Conservation (phyloP, 768 basidiomycete species). For the Daedaleopsis nitida region DNA sequence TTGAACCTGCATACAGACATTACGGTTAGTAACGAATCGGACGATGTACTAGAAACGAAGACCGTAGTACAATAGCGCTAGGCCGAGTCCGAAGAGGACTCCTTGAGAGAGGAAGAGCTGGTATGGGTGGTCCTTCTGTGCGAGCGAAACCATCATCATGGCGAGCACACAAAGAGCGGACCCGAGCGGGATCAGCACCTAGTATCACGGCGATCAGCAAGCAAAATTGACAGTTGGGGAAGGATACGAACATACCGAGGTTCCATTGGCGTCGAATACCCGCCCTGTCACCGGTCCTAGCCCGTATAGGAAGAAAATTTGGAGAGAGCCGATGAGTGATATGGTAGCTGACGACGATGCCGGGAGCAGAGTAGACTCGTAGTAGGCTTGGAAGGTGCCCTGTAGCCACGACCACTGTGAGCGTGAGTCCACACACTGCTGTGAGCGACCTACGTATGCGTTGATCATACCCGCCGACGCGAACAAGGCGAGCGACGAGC, state of each 20-base stretch:
- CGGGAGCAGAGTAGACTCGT: conserved; percentile 25
- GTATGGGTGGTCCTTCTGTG: conserved; percentile 27
- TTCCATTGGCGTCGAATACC: conserved; percentile 32
- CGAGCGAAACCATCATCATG: conserved; percentile 31
- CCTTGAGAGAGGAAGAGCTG: conserved; percentile 36
- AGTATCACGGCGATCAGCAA: too few species aligned
- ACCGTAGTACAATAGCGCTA: conserved; percentile 27
- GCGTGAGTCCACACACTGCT: not conserved
- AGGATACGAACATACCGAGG: conserved; percentile 16
- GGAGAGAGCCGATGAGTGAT: conserved; percentile 31
- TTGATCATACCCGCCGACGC: conserved; percentile 27
- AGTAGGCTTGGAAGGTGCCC: conserved; percentile 34
- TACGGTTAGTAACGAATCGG: too few species aligned
- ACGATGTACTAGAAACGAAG: too few species aligned
- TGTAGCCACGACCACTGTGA: conserved; percentile 11
- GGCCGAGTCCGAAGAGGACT: conserved; percentile 31
- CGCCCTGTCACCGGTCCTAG: conserved; percentile 27
- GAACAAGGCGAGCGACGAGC: conserved; percentile 22
- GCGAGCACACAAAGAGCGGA: conserved; percentile 21
- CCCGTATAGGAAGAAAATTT: conserved; percentile 31
- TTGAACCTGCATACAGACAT: conserved; percentile 27
- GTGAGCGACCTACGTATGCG: conserved; percentile 20
- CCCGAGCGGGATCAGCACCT: too few species aligned
- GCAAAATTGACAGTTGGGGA: too few species aligned
- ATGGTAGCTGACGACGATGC: conserved; percentile 29